These are phyloP conservation scores for Drechslerella dactyloides DNA, from an alignment of 2,329 filamentous ascomycete genomes.

Conservation along the genomic window DNA sequence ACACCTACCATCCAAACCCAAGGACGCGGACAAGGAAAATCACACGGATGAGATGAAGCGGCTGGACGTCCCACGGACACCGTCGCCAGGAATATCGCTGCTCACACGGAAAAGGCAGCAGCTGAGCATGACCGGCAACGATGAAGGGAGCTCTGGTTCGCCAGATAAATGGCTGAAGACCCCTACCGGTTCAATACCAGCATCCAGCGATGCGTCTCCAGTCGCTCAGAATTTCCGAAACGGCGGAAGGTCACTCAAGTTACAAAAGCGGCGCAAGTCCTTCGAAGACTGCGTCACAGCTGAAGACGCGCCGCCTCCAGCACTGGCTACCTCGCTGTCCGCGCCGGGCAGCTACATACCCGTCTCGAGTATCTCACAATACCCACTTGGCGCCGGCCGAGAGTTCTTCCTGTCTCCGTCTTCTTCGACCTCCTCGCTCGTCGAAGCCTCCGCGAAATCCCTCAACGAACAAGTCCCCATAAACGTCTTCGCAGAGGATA, in stretches of 20 bases:
- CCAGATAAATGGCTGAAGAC: slow-evolving; percentile 54
- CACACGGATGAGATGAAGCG: slow-evolving; percentile 33
- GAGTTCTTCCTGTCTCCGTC: slow-evolving; percentile 54
- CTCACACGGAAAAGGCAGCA: slow-evolving; percentile 53
- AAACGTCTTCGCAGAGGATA: slow-evolving; percentile 53
- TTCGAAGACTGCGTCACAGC: slow-evolving; percentile 54
- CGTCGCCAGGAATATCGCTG: slow-evolving; percentile 44
- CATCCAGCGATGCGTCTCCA: slow-evolving; percentile 30
- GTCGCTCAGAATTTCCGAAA: slow-evolving; percentile 38
- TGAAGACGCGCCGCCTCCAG: slow-evolving; percentile 53
- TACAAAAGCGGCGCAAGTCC: slow-evolving; percentile 53
- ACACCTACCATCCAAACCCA: slow-evolving; percentile 19
- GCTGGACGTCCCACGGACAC: slow-evolving; percentile 42
- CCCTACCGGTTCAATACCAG: slow-evolving; percentile 52
- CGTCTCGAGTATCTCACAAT: slow-evolving; percentile 50
- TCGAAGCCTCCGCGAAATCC: slow-evolving; percentile 51
- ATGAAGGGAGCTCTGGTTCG: slow-evolving; percentile 47
- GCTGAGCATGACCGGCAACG: slow-evolving; percentile 46
- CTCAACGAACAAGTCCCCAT: slow-evolving; percentile 52
- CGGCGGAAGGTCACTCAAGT: slow-evolving; percentile 42
- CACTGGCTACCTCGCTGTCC: slow-evolving; percentile 40
- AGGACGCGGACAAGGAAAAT: slow-evolving; percentile 40
- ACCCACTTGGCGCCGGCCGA: slow-evolving; percentile 32
- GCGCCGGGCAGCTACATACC: slow-evolving; percentile 48
- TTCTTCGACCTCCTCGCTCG: slow-evolving; percentile 53